Evolutionary conservation across 2,329 filamentous ascomycete genomes (phyloP), one percentile per base, ranked within the genome.

Genomic region (Akanthomyces muscarius): DNA sequence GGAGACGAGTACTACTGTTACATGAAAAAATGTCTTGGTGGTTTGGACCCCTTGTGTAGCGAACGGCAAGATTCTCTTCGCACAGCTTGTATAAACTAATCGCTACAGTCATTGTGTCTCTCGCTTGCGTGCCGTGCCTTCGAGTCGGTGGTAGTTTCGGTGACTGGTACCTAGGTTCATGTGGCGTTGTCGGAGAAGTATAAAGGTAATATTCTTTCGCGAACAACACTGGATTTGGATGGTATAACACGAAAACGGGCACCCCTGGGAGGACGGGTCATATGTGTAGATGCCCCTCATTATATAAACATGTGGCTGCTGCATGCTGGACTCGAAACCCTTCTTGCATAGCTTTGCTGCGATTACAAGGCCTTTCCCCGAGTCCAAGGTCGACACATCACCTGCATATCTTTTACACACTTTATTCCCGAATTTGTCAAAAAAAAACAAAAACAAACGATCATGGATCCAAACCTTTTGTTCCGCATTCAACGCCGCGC

Each of bases 401-500:
- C 14, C 25, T 33, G 38, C 41, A 36, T n/a, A 61, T 51, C 21
- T 41, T 25, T 38, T 5, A 44, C 18, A 48, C n/a, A 3, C 10
- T 42, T 6, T 21, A 11, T 38, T 41, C n/a, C n/a, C 30, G 18
- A 21, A 61, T 28, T 13, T 4, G n/a, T 36, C 7, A n/a, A 5
- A 23, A 28, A 6, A 23, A 21, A 21, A 21, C 21, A 21, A 21
- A 21, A 21, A 21, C 21, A 21, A 21, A 21, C 21, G 21, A 7
- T 16, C 45, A 62, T 62, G 60, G 60, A 62, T 23, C 28, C 50
- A 13, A 56, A 21, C 6, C 30, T 62, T 21, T 30, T 52, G 1
- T 28, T 62, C 18, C 52, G 60, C 23, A 62, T 62, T 18, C 60
- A 56, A n/a, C 52, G 52, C 8, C 60, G 60, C 10, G 23, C 60